Evolutionary conservation across 805 yeast species (phyloP).

Genomic region (Myxozyma lipomycoides): DNA sequence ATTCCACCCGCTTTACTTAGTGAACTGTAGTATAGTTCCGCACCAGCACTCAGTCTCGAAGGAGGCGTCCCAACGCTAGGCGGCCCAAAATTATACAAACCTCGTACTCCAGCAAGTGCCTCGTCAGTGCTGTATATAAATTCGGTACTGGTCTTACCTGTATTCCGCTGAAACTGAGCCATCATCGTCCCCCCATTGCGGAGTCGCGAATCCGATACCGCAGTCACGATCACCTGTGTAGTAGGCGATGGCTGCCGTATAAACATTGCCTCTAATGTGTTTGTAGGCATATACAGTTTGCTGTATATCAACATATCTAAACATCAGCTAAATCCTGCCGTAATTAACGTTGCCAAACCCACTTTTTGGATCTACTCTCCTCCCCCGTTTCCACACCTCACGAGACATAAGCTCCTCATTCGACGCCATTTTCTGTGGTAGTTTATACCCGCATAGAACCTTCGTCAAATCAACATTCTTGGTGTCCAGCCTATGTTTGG

Average conservation of each 20-base stretch:
- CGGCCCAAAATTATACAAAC: constrained; percentile 60
- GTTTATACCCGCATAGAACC: constrained; percentile 64
- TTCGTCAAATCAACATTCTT: constrained; percentile 53
- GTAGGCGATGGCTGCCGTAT: constrained; percentile 57
- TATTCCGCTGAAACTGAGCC: constrained; percentile 64
- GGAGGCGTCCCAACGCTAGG: constrained; percentile 35
- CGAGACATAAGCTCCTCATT: constrained; percentile 30
- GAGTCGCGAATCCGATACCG: constrained; percentile 63
- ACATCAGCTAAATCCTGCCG: background rate
- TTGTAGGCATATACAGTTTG: constrained; percentile 80
- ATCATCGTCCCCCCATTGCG: constrained; percentile 57
- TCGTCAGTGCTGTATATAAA: constrained; percentile 79
- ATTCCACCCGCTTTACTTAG: constrained; percentile 82
- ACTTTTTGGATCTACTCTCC: constrained; percentile 31
- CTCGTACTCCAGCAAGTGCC: constrained; percentile 73
- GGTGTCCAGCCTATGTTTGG: constrained; percentile 9
- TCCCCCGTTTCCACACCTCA: constrained; percentile 34
- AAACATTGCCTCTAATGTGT: constrained; percentile 81
- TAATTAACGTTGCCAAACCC: background rate
- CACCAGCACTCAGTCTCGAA: constrained; percentile 69
- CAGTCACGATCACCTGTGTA: constrained; percentile 66
- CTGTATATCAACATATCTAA: constrained; percentile 63
- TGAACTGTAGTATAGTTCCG: constrained; percentile 86
- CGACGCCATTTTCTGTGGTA: constrained; percentile 47
- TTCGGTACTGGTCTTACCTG: constrained; percentile 63